Conservation (phyloP, 2,329 filamentous ascomycete species). For the Sclerotinia trifoliorum region DNA sequence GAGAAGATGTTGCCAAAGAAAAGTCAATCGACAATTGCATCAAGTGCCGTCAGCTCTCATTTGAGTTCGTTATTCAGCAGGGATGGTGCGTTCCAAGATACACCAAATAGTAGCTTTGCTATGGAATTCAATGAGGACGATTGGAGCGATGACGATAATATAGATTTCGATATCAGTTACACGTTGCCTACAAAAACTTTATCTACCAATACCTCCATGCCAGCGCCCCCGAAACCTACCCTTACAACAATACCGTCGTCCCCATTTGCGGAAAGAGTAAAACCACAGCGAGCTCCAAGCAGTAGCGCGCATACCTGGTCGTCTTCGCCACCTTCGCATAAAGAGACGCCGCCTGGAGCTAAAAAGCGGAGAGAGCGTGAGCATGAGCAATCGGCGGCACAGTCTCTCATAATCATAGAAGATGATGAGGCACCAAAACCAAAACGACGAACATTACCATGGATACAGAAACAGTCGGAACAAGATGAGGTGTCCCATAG, state of each 20-base stretch:
- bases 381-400: conserved; percentile 20
- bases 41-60: conserved; percentile 38
- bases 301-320: conserved; percentile 40
- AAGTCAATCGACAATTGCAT: conserved; percentile 22
- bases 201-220: conserved; percentile 29
- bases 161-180: conserved; percentile 65
- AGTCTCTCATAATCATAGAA: conserved; percentile 16
- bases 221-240: conserved; percentile 47
- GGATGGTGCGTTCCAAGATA: conserved; percentile 51
- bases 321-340: conserved; percentile 50
- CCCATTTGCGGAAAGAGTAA: conserved; percentile 22
- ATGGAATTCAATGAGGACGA: conserved; percentile 75
- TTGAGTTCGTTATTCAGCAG: conserved; percentile 46
- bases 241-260: conserved; percentile 33
- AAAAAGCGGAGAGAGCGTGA: conserved; percentile 25
- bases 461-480: conserved; percentile 37
- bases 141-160: conserved; percentile 78
- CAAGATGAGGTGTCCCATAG: conserved; percentile 32
- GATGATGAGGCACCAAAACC: conserved; percentile 35
- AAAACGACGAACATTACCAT: conserved; percentile 42
- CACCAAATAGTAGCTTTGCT: conserved; percentile 41
- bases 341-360: conserved; percentile 38
- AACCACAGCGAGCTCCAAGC: conserved; percentile 25
- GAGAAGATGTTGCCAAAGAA: conserved; percentile 9
- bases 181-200: conserved; percentile 22